A percentile compares a stretch with the other conserved stretches of the same genome.
Conservation (phyloP, 768 basidiomycete species). For the Agrocybe pediades region DNA sequence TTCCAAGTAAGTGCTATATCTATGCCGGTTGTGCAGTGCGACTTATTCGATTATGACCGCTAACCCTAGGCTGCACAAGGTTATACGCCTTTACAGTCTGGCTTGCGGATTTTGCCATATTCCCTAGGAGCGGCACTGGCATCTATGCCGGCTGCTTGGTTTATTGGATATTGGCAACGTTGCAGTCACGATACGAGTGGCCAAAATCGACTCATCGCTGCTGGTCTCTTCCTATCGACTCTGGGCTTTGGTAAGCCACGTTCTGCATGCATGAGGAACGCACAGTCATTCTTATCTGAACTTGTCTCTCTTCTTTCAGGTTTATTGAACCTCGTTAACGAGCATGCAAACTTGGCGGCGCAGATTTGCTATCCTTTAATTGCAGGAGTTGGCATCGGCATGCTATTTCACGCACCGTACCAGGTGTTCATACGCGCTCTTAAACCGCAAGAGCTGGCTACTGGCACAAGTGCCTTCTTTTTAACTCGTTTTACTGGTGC, state of each 20-base stretch:
- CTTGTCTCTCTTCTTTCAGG: conserved; percentile 42
- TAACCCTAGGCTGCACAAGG: conserved; percentile 58
- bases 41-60: conserved; percentile 4
- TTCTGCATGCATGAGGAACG: no score
- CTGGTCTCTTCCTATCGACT: conserved; percentile 65
- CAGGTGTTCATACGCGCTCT: conserved; percentile 75
- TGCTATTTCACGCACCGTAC: conserved; percentile 86
- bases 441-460: conserved; percentile 66
- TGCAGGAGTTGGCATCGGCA: conserved; percentile 77
- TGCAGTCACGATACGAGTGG: conserved; percentile 57
- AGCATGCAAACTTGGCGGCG: conserved; percentile 41
- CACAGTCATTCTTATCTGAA: conserved; percentile 10
- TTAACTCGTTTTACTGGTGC: conserved; percentile 86
- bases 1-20: conserved; percentile 60
- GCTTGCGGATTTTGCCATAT: conserved; percentile 77
- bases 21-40: conserved; percentile 8
- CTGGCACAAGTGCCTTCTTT: conserved; percentile 88
- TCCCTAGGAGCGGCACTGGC: conserved; percentile 84
- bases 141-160: conserved; percentile 86
- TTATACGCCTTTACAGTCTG: conserved; percentile 68
- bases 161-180: conserved; percentile 69
- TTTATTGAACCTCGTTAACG: conserved; percentile 64
- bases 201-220: conserved; percentile 64
- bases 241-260: conserved; percentile 78
- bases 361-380: conserved; percentile 68